Evolutionary conservation across 2,329 filamentous ascomycete genomes (phyloP), one percentile per base, ranked within the genome.

Genomic region (Nemania diffusa): DNA sequence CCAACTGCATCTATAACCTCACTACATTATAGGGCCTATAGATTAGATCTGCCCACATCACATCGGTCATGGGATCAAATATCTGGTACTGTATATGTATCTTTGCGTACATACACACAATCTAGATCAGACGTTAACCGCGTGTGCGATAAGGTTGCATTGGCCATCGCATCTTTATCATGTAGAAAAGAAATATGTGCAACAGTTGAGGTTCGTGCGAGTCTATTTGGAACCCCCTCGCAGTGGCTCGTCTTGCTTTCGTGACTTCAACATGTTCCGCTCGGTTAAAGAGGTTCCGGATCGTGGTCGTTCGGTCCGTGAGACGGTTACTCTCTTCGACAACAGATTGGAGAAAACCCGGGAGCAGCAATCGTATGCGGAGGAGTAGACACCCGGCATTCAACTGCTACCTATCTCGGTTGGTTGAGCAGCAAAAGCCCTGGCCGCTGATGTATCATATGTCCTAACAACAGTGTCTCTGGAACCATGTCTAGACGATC

Each of bases 261-360:
- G 15, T 44, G 29, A 17, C 32, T 24, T 22, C 3, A 32, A 52
- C 9, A 52, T 26, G 22, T 37, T 40, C 52, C n/a, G 44, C 48
- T 65, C 62, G 65, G 62, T 50, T 57, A 24, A 62, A 24, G 37
- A 58, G 48, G 46, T 51, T 68, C 62, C 62, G 62, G 62, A n/a
- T 34, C 20, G 34, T 64, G 9, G 27, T 53, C 15, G 34, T 24
- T 64, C 34, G 37, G 55, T 46, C 24, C 46, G 27, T 27, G 53
- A 63, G 24, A 50, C 26, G 34, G 46, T 59, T 24, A 11, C 46
- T 57, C 24, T 4, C 29, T 44, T 34, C 26, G 8, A 29, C 15
- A 48, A 24, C 7, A 29, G 9, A n/a, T 56, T 64, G 55, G 60
- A 52, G 56, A 57, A 57, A 52, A 3, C 11, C 44, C n/a, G 44